Evolutionary conservation across 257 asterid genomes (phyloP).

Genomic region (Plantago elongata): DNA sequence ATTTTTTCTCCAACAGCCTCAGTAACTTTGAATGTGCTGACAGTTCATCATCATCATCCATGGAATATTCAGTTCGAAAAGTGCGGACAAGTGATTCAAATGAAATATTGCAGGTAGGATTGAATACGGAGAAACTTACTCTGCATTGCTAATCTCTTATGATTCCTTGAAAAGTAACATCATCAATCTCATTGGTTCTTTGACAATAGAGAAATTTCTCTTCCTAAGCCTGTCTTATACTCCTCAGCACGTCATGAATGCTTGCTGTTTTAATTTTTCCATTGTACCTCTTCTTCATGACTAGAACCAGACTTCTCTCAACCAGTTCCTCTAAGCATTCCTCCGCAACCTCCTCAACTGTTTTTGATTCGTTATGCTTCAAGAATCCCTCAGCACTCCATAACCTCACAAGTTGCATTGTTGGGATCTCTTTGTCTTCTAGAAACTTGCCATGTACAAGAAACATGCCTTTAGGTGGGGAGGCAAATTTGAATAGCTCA

Average conservation of each 20-base stretch:
- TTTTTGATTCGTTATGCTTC: background rate
- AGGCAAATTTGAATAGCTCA: constrained; percentile 4
- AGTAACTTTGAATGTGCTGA: no score
- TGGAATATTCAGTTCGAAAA: no score
- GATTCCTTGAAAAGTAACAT: background rate
- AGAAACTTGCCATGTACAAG: background rate
- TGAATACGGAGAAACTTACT: no score
- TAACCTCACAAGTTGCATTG: background rate
- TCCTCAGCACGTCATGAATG: background rate
- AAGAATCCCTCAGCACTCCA: constrained; percentile 9
- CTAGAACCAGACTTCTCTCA: background rate
- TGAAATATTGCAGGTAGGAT: no score
- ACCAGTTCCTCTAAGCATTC: background rate
- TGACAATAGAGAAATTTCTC: constrained; percentile 3
- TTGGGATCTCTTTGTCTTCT: background rate
- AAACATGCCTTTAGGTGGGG: constrained; percentile 2
- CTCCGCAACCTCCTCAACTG: constrained; percentile 3
- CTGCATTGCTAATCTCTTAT: no score
- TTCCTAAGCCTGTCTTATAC: background rate
- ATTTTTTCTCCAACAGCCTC: no score
- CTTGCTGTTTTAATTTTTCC: background rate
- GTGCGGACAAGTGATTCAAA: no score
- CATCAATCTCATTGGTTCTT: background rate
- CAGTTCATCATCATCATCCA: no score
- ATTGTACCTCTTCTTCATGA: background rate